These are phyloP conservation scores for Ogataea allantospora DNA, from an alignment of 805 yeast genomes.

Conservation along the genomic window DNA sequence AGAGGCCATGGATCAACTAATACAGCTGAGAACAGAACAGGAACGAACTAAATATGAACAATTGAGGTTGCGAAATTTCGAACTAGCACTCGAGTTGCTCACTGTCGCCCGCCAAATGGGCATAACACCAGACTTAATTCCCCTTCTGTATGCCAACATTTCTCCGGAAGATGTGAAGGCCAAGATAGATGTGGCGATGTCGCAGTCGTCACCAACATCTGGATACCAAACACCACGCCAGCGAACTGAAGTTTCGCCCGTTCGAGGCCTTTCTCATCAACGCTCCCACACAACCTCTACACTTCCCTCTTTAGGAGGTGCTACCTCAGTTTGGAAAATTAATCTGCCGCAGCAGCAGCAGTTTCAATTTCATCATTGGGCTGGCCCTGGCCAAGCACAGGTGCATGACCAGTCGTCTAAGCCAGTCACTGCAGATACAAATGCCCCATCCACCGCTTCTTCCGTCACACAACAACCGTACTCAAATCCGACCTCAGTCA, in stretches of 20 bases:
- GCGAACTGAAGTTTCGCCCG: conserved; percentile 19
- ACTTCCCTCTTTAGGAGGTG: conserved; percentile 20
- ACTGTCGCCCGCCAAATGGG: conserved; percentile 27
- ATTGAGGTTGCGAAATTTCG: conserved; percentile 33
- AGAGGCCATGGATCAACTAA: conserved; percentile 37
- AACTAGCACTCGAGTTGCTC: conserved; percentile 37
- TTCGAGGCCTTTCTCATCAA: conserved; percentile 22
- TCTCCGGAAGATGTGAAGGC: conserved; percentile 15
- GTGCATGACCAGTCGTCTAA: conserved; percentile 3
- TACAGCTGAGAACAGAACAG: conserved; percentile 40
- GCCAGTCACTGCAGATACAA: conserved; percentile 10
- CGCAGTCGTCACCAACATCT: conserved; percentile 5
- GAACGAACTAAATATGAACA: conserved; percentile 42
- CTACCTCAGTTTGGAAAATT: conserved; percentile 36
- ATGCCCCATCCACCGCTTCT: conserved; percentile 5
- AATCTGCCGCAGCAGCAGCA: conserved; percentile 33
- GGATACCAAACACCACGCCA: conserved; percentile 5
- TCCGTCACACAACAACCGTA: conserved; percentile 1
- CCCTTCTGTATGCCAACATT: conserved; percentile 22
- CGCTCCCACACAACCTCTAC: conserved; percentile 30
- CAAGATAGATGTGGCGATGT: conserved; percentile 13
- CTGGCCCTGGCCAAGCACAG: too few species aligned
- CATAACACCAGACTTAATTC: conserved; percentile 27
- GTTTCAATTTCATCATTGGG: conserved; percentile 38
- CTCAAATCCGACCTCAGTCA: conserved; percentile 10